Evolutionary conservation across 169 alveolate species (phyloP).

Genomic region (Cryptosporidium baileyi): DNA sequence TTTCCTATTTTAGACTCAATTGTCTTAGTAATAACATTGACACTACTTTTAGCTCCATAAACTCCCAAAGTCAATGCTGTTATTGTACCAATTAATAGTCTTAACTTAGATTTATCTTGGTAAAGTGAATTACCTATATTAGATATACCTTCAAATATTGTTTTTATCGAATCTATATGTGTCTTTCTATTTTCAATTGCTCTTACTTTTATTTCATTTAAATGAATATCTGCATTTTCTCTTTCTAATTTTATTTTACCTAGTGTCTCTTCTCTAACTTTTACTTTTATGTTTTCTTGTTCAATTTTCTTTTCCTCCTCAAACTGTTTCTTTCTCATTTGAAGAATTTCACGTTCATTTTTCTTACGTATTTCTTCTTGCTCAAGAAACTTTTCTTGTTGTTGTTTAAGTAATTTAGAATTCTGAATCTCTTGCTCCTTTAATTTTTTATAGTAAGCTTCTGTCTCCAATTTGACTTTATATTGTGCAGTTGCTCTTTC

Average conservation of each 20-base stretch:
- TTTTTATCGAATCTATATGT: constrained; percentile 84
- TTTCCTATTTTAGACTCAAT: constrained; percentile 75
- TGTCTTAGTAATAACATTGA: constrained; percentile 74
- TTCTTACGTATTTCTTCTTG: constrained; percentile 80
- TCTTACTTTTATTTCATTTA: constrained; percentile 78
- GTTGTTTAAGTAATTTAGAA: constrained; percentile 90
- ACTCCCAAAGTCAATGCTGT: constrained; percentile 82
- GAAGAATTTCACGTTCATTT: constrained; percentile 80
- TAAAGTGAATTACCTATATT: constrained; percentile 28
- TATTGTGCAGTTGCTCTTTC: constrained; percentile 92
- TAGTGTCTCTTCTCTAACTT: constrained; percentile 82
- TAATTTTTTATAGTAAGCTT: constrained; percentile 89
- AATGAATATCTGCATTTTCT: constrained; percentile 80
- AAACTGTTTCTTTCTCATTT: constrained; percentile 74
- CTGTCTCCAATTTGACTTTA: constrained; percentile 90
- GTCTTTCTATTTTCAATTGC: constrained; percentile 90
- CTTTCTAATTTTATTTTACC: constrained; percentile 82
- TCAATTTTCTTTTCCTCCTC: constrained; percentile 75
- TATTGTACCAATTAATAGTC: constrained; percentile 75
- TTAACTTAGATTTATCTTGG: constrained; percentile 72
- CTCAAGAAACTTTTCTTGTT: constrained; percentile 89
- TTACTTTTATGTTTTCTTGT: constrained; percentile 86
- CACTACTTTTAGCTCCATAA: constrained; percentile 80
- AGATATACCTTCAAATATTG: constrained; percentile 83
- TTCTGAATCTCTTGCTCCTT: constrained; percentile 91